Percentiles rank a stretch among this genome's conserved stretches.
These are phyloP conservation scores for Phaeomoniella chlamydospora DNA, from an alignment of 2,329 filamentous ascomycete genomes.

Conservation along the genomic window DNA sequence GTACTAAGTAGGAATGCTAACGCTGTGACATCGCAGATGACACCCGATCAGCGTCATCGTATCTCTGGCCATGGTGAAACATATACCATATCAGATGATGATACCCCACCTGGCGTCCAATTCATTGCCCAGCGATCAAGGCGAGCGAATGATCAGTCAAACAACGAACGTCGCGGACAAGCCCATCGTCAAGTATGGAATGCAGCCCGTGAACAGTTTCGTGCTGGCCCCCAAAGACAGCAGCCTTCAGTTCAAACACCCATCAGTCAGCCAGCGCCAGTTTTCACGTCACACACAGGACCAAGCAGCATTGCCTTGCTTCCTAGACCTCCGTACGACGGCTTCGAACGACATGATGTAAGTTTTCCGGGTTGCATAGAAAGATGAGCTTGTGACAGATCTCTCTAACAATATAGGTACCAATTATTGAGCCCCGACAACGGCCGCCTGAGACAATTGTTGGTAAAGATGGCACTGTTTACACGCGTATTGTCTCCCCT, in stretches of 20 bases:
- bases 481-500: background rate
- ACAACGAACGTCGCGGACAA: background rate
- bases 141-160: background rate
- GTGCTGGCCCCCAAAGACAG: background rate
- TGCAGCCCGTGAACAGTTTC: background rate
- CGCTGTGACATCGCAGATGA: constrained; percentile 2
- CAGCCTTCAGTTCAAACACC: background rate
- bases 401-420: background rate
- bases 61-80: background rate
- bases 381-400: background rate
- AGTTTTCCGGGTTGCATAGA: background rate
- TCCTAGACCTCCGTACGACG: background rate
- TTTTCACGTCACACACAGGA: no score
- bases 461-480: background rate
- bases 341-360: background rate
- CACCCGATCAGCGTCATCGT: background rate
- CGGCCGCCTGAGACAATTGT: background rate
- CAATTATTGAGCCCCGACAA: no score
- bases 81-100: background rate
- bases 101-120: background rate
- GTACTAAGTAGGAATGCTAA: constrained; percentile 23
- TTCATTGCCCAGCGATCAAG: background rate
- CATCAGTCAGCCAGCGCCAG: no score
- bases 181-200: background rate
- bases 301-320: no score